Base-by-base conservation (phyloP, 2,329 filamentous ascomycete genomes). In the Huntiella moniliformis region DNA sequence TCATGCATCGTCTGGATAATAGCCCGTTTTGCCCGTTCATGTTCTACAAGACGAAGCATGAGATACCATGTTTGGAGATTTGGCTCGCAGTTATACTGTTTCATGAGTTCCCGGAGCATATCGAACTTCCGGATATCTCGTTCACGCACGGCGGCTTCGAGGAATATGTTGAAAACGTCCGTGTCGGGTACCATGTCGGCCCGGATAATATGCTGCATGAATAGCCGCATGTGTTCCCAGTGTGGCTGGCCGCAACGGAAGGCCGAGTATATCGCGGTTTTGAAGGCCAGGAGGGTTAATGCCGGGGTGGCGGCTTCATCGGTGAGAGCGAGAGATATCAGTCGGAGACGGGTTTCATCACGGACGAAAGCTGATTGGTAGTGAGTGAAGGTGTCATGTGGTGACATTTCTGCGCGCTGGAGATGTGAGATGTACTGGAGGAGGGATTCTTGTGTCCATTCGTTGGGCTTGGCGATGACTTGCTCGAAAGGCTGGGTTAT, bases 31-130 rank as follows among this genome's bases (percentile, higher is more conserved):
- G 67, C 63, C n/a, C 72, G 67, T 54, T 78, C 74, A 8, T 69
- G 70, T 56, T 73, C 70, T 48, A 80, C 70, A 38, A 72, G 59
- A n/a, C 59, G 56, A 13, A 73, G 56, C 48, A 71, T 67, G 3
- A 66, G 57, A 2, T 65, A 52, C 69, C 69, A 73, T 0, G 69
- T 71, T 12, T 56, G 55, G 3, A 64, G 54, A 41, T 68, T 64
- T 3, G 68, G 66, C 22, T 52, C 50, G 38, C 62, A 59, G 41
- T 59, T 62, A 10, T 58, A 56, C 5, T 51, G 45, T 17, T 57
- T 49, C 68, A 73, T 71, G 48, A 60, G 56, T 12, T 55, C 51
- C 12, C 71, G 52, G 1, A 61, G 56, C 3, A 52, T 51, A 47
- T 63, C 54, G 53, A 71, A 72, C 51, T 61, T 63, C 18, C 50